Evolutionary conservation across 1,284 basidiomycete genomes (phyloP).

Genomic region (Pseudozyma sp.): DNA sequence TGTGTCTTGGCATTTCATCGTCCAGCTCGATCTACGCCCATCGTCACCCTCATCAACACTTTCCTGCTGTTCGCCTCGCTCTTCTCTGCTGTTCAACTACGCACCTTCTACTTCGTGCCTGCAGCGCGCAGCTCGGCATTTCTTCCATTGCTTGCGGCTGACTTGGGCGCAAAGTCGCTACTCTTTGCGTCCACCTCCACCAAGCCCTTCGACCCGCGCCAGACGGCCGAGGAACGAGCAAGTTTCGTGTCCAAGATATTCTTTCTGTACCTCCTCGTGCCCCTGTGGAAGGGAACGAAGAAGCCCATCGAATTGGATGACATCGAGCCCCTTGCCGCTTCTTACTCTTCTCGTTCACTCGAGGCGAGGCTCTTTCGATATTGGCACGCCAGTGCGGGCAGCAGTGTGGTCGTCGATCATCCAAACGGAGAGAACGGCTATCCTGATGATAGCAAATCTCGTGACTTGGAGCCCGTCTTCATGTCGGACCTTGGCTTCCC

Average conservation of each 20-base stretch:
- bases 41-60: conserved; percentile 21
- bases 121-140: conserved; percentile 14
- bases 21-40: conserved; percentile 3
- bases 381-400: conserved; percentile 9
- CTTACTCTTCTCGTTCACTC: conserved; percentile 12
- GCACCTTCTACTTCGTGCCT: conserved; percentile 25
- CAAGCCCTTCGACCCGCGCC: conserved; percentile 19
- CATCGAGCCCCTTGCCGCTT: conserved; percentile 22
- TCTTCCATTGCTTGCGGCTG: conserved; percentile 12
- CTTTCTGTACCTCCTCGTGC: conserved; percentile 31
- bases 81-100: conserved; percentile 21
- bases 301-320: conserved; percentile 25
- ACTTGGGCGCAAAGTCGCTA: conserved; percentile 13
- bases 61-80: conserved; percentile 33
- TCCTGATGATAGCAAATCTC: conserved; percentile 2
- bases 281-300: conserved; percentile 16
- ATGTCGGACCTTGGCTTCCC: conserved; percentile 2
- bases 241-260: conserved; percentile 35
- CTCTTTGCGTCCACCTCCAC: conserved; percentile 29
- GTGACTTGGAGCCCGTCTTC: not conserved
- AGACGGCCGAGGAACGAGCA: conserved; percentile 22
- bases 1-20: conserved; percentile 11
- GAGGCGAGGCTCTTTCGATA: conserved; percentile 9
- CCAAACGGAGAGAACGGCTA: not conserved
- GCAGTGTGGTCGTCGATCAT: not conserved